Evolutionary conservation across 2,329 filamentous ascomycete species (phyloP), one percentile per base, ranked within the genome.

Genomic region (Cytospora piceae): DNA sequence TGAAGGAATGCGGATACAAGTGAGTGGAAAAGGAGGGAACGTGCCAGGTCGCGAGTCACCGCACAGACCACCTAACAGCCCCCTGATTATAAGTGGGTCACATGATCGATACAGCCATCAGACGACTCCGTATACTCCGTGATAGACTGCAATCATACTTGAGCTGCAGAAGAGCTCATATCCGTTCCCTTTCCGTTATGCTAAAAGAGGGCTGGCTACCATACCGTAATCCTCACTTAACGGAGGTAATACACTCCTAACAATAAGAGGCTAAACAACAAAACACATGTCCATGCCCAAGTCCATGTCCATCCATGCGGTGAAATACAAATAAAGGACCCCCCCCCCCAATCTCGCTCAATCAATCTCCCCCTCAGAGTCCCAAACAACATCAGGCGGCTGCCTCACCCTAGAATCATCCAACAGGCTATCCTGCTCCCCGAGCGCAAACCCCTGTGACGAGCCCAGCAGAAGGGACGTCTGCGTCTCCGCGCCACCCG

Each of bases 381-480:
- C 80, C 65, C 67, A 67, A 66, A 75, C 73, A n/a, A 82, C 72
- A 24, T 79, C 78, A 6, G 74, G 71, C 20, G 79, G 78, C 34
- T 77, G 77, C 20, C 73, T 74, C 7, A 77, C 74, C 34, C 77
- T 71, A 68, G 73, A 75, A 32, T 80, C 77, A 42, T 78, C 74
- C 60, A 81, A 65, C 53, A 83, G 66, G 68, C 80, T 82, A 27
- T 82, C 80, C 42, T 54, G 42, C 63, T 68, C 66, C 32, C 46
- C 59, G 14, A 84, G 71, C 22, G 85, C 75, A 17, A 55, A 15
- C 2, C 63, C 57, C 72, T 87, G 82, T 11, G 82, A 84, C 12
- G 78, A 80, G 17, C 75, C 71, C 7, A 74, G 60, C 22, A 74
- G 74, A 31, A 71, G 17, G 17, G 61, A 63, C 24, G 52, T 57